Base-by-base conservation (phyloP, 2,329 filamentous ascomycete species). In the Cryphonectria nitschkei region DNA sequence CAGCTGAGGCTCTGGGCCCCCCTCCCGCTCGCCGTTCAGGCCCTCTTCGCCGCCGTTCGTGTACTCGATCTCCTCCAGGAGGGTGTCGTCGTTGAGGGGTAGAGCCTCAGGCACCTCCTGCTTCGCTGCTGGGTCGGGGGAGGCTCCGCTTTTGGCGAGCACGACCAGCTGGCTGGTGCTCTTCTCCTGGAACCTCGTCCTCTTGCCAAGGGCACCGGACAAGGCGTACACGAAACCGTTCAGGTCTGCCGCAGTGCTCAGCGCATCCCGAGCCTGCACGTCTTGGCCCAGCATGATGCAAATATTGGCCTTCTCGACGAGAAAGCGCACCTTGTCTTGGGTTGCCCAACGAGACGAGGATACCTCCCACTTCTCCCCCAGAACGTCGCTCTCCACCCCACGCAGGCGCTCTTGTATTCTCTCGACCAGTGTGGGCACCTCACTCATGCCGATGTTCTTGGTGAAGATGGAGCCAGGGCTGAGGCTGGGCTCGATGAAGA, bases 101-200 rank as follows among this genome's bases (percentile, higher is more conserved):
- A 98, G 80, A 2, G 91, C 90, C 75, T 91, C 87, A 0, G 94
- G 94, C 34, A 81, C 82, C 0, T 76, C 75, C 1, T 76, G 73
- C 6, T 77, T 74, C 34, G 74, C 75, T 37, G 76, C 75, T 5
- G 37, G 32, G 14, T 19, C 43, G 2, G 29, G 11, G 0, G 81
- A 78, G 34, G 82, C 81, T 8, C 84, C 84, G 78, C 95, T 98
- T 79, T 89, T 94, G 0, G 96, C 96, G 41, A 98, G 83, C 2
- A 99, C 93, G 1, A 99, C 92, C 39, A 99, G 85, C 80, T 99
- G 96, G 76, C 94, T 97, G 73, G 90, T 90, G 76, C 90, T 92
- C 72, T 89, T 92, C 77, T 94, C 87, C 79, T 97, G 93, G 70
- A 90, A 97, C 75, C 88, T 92, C 0, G 93, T 97, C 72, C 92